phyloP scores from a whole-genome alignment of 2,329 filamentous ascomycete genomes.

The Fusarium sp. region DNA sequence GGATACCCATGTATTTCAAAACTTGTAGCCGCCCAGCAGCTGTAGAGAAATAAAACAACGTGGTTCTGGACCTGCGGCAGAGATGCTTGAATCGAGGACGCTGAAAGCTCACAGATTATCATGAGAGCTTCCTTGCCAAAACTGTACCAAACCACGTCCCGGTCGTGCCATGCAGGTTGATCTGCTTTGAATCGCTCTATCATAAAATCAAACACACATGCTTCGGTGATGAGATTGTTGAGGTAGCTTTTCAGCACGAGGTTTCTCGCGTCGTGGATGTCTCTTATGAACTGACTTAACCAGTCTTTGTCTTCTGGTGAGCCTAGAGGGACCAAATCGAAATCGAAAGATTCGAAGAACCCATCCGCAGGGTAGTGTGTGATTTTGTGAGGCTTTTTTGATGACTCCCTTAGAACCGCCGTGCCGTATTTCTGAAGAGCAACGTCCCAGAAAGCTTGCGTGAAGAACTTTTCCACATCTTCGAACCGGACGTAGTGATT shows the following conservation, averaged over 20 bases:
- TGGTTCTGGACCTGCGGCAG: background rate
- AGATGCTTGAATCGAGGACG: background rate
- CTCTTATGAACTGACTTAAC: background rate
- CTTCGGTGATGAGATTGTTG: slow-evolving; percentile 31
- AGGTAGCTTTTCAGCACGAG: slow-evolving; percentile 31
- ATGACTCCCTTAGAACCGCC: slow-evolving; percentile 31
- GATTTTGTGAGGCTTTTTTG: slow-evolving; percentile 34
- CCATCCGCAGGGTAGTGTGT: slow-evolving; percentile 23
- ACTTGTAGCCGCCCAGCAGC: background rate
- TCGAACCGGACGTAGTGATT: slow-evolving; percentile 25
- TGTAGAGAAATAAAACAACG: background rate
- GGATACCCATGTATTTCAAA: background rate
- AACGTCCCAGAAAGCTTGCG: slow-evolving; percentile 42
- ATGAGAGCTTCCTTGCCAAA: slow-evolving; percentile 4
- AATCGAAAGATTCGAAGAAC: background rate
- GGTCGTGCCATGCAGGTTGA: background rate
- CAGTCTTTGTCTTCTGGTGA: background rate
- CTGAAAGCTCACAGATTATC: slow-evolving; percentile 24
- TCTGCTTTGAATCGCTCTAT: slow-evolving; percentile 16
- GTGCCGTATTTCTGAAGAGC: slow-evolving; percentile 41
- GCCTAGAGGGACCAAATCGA: background rate
- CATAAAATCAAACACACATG: slow-evolving; percentile 25
- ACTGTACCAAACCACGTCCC: background rate
- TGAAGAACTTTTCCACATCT: slow-evolving; percentile 36
- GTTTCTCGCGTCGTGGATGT: background rate